phyloP scores from a whole-genome alignment of 495 filamentous ascomycete species.

The Cryomyces antarcticus region DNA sequence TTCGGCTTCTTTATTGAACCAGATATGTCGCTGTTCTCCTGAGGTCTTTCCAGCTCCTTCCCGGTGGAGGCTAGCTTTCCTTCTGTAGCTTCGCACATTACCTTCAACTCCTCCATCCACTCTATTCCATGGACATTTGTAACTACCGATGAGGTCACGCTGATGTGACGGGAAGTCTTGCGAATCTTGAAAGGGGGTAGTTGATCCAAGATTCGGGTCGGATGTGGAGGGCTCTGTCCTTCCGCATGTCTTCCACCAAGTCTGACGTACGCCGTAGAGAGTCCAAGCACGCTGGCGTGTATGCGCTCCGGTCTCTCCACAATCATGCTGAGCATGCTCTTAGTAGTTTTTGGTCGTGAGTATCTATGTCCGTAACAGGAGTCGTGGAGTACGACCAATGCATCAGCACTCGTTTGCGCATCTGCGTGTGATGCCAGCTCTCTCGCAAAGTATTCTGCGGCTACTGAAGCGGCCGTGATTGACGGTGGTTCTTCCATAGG shows the following conservation, averaged over 20 bases:
- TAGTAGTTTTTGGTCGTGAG: slow-evolving; percentile 55
- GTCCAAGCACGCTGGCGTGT: slow-evolving; percentile 59
- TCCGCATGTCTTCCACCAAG: slow-evolving; percentile 64
- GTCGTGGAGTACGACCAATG: slow-evolving; percentile 73
- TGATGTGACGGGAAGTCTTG: slow-evolving; percentile 43
- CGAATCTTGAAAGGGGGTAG: slow-evolving; percentile 65
- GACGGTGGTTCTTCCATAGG: too few species aligned
- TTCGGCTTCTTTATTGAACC: slow-evolving; percentile 22
- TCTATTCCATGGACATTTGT: slow-evolving; percentile 65
- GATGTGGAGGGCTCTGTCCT: slow-evolving; percentile 44
- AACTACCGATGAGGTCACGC: slow-evolving; percentile 46
- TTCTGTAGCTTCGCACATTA: slow-evolving; percentile 64
- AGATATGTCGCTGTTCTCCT: slow-evolving; percentile 14
- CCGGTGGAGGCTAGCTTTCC: slow-evolving; percentile 45
- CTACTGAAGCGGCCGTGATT: slow-evolving; percentile 44
- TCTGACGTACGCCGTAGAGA: slow-evolving; percentile 73
- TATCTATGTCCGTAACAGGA: slow-evolving; percentile 84
- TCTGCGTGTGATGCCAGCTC: slow-evolving; percentile 47
- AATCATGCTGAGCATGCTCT: slow-evolving; percentile 44
- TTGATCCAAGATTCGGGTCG: slow-evolving; percentile 25
- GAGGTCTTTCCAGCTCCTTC: slow-evolving; percentile 51
- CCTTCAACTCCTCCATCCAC: slow-evolving; percentile 82
- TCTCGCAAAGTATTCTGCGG: slow-evolving; percentile 43
- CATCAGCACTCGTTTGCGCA: slow-evolving; percentile 30
- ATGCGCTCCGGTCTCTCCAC: slow-evolving; percentile 88